phyloP scores from a whole-genome alignment of 345 rosid genomes.

The Triadica sebifera region DNA sequence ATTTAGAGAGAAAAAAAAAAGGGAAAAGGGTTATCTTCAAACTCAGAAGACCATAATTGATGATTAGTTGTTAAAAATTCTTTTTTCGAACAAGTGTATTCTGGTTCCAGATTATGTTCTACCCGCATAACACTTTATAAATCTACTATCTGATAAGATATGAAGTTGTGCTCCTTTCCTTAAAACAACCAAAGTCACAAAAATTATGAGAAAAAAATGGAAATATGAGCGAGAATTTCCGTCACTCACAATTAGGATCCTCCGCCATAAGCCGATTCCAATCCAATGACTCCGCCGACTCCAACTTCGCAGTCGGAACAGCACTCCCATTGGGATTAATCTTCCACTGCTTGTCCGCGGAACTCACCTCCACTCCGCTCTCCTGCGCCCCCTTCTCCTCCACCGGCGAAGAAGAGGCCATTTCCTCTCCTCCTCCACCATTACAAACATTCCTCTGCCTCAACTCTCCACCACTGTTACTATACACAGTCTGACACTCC shows the following conservation, averaged over 20 bases:
- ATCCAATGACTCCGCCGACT: slow-evolving; percentile 70
- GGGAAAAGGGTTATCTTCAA: not conserved
- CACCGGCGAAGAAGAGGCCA: not conserved
- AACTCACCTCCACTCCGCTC: slow-evolving; percentile 26
- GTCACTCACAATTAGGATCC: slow-evolving; percentile 69
- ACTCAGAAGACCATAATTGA: not conserved
- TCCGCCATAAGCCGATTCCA: slow-evolving; percentile 75
- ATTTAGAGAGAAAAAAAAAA: not conserved
- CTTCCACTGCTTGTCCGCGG: slow-evolving; percentile 36
- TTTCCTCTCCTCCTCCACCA: slow-evolving; percentile 7
- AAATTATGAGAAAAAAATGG: not conserved
- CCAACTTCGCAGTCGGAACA: slow-evolving; percentile 40
- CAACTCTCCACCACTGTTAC: slow-evolving; percentile 43
- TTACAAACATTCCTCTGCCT: slow-evolving; percentile 52
- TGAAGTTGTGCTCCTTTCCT: not conserved
- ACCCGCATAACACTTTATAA: not conserved
- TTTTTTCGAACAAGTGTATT: not conserved
- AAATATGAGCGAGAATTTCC: too few relatives aligned
- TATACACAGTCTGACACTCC: slow-evolving; percentile 36
- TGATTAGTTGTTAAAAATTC: not conserved
- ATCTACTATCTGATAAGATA: not conserved
- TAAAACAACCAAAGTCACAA: not conserved
- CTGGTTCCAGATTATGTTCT: not conserved
- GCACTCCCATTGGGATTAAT: slow-evolving; percentile 37
- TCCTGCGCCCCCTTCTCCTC: slow-evolving; percentile 22